A percentile compares a stretch with the other conserved stretches of the same genome.
These are phyloP conservation scores for Pyrus betulifolia DNA, from an alignment of 306 rosid genomes.

Conservation along the genomic window DNA sequence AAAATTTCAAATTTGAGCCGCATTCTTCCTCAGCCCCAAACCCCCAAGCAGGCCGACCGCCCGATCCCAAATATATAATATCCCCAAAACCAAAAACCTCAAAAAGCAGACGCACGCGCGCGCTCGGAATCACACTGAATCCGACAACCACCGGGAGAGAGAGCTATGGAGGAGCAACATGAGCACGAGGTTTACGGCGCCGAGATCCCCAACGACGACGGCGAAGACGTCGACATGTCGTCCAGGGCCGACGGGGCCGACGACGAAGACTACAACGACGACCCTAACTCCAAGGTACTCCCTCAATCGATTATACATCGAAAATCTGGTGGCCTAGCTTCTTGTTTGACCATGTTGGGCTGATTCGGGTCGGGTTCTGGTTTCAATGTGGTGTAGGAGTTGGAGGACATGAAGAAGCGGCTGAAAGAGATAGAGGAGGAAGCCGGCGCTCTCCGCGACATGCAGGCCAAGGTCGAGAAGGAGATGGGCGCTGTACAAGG, in stretches of 20 bases:
- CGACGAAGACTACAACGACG: slow-evolving; percentile 33
- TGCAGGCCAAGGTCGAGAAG: slow-evolving; percentile 99
- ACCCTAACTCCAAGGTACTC: slow-evolving; percentile 43
- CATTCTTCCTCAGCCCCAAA: slow-evolving; percentile 1
- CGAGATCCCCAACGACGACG: slow-evolving; percentile 60
- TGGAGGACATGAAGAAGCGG: slow-evolving; percentile 99
- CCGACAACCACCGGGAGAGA: not conserved
- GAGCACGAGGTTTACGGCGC: slow-evolving; percentile 75
- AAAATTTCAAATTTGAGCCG: not conserved
- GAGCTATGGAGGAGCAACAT: slow-evolving; percentile 36
- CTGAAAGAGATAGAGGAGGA: slow-evolving; percentile 96
- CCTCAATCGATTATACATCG: not conserved
- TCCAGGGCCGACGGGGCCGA: slow-evolving; percentile 45
- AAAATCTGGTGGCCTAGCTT: not conserved
- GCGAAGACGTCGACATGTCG: slow-evolving; percentile 45
- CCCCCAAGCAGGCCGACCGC: not conserved
- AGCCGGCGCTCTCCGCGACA: slow-evolving; percentile 91
- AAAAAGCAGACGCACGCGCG: not conserved
- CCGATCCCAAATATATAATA: slow-evolving; percentile 9
- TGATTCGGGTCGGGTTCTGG: not conserved
- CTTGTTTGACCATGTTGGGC: not conserved
- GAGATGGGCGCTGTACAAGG: slow-evolving; percentile 99
- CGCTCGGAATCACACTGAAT: not conserved
- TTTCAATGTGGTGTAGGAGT: slow-evolving; percentile 38
- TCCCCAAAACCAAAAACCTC: slow-evolving; percentile 9